Conservation (phyloP, 257 asterid species). For the Gentiana straminea region DNA sequence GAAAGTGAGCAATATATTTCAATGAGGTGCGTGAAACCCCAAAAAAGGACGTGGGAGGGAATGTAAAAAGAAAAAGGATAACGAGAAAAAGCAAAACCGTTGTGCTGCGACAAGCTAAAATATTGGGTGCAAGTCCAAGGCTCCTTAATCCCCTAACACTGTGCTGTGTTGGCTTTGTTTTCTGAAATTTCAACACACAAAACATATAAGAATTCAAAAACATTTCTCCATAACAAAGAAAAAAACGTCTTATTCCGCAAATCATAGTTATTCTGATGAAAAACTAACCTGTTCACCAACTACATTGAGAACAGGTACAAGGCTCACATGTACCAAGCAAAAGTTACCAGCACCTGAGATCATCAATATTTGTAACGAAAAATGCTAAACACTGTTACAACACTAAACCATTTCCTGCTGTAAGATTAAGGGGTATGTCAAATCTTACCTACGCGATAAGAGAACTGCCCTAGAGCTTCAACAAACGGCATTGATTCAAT, state of each 20-base stretch:
- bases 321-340: constrained; percentile 91
- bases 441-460: constrained; percentile 77
- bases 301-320: constrained; percentile 75
- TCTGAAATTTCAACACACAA: constrained; percentile 35
- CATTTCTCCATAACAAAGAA: neutral
- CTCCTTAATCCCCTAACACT: constrained; percentile 88
- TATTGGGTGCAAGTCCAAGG: constrained; percentile 73
- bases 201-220: neutral
- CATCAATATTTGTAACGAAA: constrained; percentile 7
- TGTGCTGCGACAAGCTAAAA: constrained; percentile 94
- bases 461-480: constrained; percentile 91
- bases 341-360: constrained; percentile 78
- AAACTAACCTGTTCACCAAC: constrained; percentile 84
- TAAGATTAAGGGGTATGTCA: neutral
- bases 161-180: constrained; percentile 98
- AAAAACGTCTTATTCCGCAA: neutral
- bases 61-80: neutral
- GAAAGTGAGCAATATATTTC: neutral
- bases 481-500: constrained; percentile 94
- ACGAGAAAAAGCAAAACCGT: constrained; percentile 31
- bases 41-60: constrained; percentile 1
- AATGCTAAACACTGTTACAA: constrained; percentile 1
- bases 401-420: neutral
- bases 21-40: neutral
- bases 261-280: neutral